Evolutionary conservation across 306 rosid genomes (phyloP).

Genomic region (Dalbergia cultrata): DNA sequence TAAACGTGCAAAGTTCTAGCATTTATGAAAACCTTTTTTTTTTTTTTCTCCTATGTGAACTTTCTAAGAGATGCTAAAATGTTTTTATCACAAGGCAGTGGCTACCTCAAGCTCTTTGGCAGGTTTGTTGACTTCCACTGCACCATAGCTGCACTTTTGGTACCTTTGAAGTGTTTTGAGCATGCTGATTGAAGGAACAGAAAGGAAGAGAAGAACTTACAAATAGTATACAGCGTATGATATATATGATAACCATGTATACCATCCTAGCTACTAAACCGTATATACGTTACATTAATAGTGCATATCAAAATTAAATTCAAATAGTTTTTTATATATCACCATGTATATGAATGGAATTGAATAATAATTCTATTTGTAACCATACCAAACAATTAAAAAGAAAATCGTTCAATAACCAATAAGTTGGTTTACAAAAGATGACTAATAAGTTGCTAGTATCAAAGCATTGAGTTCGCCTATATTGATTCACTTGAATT

Average conservation of each 20-base stretch:
- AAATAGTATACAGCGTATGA: too few relatives aligned
- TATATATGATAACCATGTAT: background rate
- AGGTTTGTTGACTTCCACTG: conserved; percentile 85
- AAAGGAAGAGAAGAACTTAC: conserved; percentile 24
- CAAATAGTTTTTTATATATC: too few relatives aligned
- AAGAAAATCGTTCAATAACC: too few relatives aligned
- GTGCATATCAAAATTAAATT: too few relatives aligned
- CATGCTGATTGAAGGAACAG: conserved; percentile 44
- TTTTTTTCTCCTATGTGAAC: background rate
- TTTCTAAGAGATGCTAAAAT: background rate
- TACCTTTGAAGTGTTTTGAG: conserved; percentile 67
- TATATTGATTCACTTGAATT: background rate
- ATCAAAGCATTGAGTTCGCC: background rate
- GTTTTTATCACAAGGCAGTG: background rate
- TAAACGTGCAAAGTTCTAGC: conserved; percentile 13
- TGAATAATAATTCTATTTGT: too few relatives aligned
- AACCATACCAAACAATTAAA: too few relatives aligned
- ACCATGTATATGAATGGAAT: too few relatives aligned
- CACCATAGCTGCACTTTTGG: conserved; percentile 95
- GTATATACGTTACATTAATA: too few relatives aligned
- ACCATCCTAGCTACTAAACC: background rate
- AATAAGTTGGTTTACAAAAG: too few relatives aligned
- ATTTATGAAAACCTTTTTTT: background rate
- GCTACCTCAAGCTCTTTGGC: conserved; percentile 93
- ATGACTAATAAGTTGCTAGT: background rate